Percentiles rank a stretch among this genome's conserved stretches.
phyloP scores from a whole-genome alignment of 2,329 filamentous ascomycete genomes.

The Exophiala bonariae region DNA sequence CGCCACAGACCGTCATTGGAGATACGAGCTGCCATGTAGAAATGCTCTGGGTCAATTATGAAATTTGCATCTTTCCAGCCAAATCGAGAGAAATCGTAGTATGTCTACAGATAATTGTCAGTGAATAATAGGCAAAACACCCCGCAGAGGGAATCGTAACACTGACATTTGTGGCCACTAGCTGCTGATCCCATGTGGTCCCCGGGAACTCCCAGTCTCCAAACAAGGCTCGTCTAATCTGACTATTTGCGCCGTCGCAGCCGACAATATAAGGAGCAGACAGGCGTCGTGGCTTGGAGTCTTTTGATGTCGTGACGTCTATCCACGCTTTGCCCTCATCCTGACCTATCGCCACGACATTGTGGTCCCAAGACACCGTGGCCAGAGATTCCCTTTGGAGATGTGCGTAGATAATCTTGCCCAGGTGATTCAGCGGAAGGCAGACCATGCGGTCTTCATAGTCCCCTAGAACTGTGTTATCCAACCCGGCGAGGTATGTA shows the following conservation, averaged over 20 bases:
- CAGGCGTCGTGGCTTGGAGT: constrained; percentile 3
- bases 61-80: constrained; percentile 36
- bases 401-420: constrained; percentile 42
- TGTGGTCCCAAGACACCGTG: constrained; percentile 48
- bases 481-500: constrained; percentile 33
- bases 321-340: constrained; percentile 21
- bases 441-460: constrained; percentile 42
- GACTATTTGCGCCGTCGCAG: constrained; percentile 36
- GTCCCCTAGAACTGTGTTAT: constrained; percentile 31
- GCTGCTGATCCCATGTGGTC: constrained; percentile 24
- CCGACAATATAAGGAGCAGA: constrained; percentile 41
- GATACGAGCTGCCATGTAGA: constrained; percentile 62
- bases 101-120: background rate
- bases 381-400: constrained; percentile 34
- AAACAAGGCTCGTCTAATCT: constrained; percentile 14
- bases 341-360: constrained; percentile 24
- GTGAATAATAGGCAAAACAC: too few species aligned
- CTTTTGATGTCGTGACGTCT: constrained; percentile 17
- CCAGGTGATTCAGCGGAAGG: constrained; percentile 46
- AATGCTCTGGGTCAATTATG: constrained; percentile 61
- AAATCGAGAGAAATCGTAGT: constrained; percentile 1
- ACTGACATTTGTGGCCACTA: constrained; percentile 26
- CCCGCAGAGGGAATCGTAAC: background rate
- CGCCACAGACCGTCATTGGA: constrained; percentile 61
- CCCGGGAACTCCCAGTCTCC: constrained; percentile 19